Conservation (phyloP, 208 protist genomes). For the Leishmania amazonensis region DNA sequence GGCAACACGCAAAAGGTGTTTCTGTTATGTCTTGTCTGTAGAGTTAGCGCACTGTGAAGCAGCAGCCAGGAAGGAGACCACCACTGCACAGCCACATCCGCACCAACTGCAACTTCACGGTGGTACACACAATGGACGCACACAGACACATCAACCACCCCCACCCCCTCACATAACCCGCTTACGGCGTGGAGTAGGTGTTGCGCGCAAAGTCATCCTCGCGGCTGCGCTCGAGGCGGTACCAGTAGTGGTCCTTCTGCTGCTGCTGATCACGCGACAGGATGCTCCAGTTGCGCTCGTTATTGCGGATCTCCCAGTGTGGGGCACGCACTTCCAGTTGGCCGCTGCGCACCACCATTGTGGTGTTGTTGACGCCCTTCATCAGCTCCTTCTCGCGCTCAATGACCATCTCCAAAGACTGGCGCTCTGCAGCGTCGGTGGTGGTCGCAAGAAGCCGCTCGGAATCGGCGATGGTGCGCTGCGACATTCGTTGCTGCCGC, state of each 20-base stretch:
- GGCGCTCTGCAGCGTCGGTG: slow-evolving; percentile 49
- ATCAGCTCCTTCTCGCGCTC: slow-evolving; percentile 57
- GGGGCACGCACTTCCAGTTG: slow-evolving; percentile 78
- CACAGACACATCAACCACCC: neutral
- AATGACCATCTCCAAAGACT: slow-evolving; percentile 62
- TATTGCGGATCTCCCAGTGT: slow-evolving; percentile 88
- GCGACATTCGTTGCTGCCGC: slow-evolving; percentile 24
- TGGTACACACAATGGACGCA: neutral
- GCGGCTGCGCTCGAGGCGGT: slow-evolving; percentile 76
- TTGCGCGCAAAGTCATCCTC: slow-evolving; percentile 87
- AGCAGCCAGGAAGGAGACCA: neutral
- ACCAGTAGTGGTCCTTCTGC: slow-evolving; percentile 91
- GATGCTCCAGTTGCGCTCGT: slow-evolving; percentile 88
- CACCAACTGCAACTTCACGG: neutral
- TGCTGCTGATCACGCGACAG: slow-evolving; percentile 84
- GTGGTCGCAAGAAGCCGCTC: slow-evolving; percentile 54
- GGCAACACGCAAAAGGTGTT: neutral
- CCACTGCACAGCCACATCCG: neutral
- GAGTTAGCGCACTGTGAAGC: neutral
- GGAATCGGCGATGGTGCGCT: slow-evolving; percentile 48
- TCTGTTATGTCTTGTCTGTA: neutral
- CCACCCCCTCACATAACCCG: neutral
- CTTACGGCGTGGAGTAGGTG: slow-evolving; percentile 55
- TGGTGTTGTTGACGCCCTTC: slow-evolving; percentile 56
- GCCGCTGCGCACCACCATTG: slow-evolving; percentile 77